Percentiles rank a stretch among this genome's conserved stretches.
phyloP scores from a whole-genome alignment of 768 basidiomycete genomes.

The Mycena sanguinolenta region DNA sequence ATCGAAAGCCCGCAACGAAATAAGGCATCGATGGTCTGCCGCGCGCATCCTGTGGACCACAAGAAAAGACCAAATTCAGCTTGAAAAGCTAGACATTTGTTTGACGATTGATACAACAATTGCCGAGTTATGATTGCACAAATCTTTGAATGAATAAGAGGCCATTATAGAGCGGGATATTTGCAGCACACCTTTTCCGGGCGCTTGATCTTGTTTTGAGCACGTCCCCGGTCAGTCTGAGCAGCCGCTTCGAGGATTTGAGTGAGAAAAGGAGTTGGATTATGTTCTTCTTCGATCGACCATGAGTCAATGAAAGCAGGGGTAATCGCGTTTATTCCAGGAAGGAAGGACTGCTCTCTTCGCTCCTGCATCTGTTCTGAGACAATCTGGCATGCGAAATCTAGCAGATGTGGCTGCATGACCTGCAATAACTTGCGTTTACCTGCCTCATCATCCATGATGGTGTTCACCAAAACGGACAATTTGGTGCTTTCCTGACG shows the following conservation, averaged over 20 bases:
- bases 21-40: constrained; percentile 34
- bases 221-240: background rate
- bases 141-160: constrained; percentile 24
- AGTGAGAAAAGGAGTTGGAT: background rate
- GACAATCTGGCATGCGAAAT: too few species aligned
- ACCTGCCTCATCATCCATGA: too few species aligned
- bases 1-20: constrained; percentile 29
- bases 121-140: constrained; percentile 26
- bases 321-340: too few species aligned
- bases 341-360: too few species aligned
- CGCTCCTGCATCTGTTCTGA: too few species aligned
- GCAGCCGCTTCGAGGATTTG: constrained; percentile 2
- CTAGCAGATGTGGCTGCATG: background rate
- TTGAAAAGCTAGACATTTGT: constrained; percentile 28
- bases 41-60: constrained; percentile 23
- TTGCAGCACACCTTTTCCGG: constrained; percentile 2
- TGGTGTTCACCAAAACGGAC: background rate
- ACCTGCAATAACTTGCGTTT: background rate
- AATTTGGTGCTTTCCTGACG: background rate
- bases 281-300: background rate
- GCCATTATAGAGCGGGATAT: background rate
- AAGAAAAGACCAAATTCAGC: constrained; percentile 31
- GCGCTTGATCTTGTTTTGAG: constrained; percentile 7
- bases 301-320: too few species aligned
- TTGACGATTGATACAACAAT: constrained; percentile 24